A percentile compares a stretch with the other conserved stretches of the same genome.
phyloP scores from a whole-genome alignment of 352 stramenopile species.

The Phytophthora capsici region DNA sequence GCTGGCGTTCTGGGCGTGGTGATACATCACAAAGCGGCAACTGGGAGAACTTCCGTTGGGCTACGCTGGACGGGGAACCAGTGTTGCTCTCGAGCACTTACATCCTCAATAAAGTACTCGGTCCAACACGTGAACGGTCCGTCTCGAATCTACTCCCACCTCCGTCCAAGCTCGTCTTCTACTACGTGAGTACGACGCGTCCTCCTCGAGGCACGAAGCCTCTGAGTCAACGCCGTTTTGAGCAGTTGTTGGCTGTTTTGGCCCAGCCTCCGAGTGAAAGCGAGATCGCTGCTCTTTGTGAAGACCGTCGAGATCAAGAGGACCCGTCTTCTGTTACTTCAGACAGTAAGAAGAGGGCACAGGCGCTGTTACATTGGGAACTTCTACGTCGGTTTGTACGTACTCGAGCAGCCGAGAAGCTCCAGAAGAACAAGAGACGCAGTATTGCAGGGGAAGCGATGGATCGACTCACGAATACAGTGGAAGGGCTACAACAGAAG shows the following conservation, averaged over 20 bases:
- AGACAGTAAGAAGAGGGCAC: constrained; percentile 8
- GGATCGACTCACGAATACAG: constrained; percentile 19
- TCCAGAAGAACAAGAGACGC: not conserved
- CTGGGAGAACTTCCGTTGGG: constrained; percentile 91
- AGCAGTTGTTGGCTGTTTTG: constrained; percentile 60
- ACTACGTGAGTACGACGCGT: constrained; percentile 86
- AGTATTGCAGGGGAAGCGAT: constrained; percentile 7
- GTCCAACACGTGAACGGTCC: constrained; percentile 11
- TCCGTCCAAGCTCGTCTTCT: constrained; percentile 51
- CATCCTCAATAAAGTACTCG: constrained; percentile 74
- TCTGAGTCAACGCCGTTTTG: constrained; percentile 58
- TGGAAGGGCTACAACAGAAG: constrained; percentile 31
- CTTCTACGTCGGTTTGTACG: constrained; percentile 40
- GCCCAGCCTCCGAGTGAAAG: constrained; percentile 21
- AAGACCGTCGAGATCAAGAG: constrained; percentile 13
- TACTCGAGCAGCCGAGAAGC: not conserved
- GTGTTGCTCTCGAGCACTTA: constrained; percentile 73
- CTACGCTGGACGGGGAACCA: constrained; percentile 62
- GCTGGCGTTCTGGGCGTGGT: constrained; percentile 46
- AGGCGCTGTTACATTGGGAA: constrained; percentile 50
- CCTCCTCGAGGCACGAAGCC: constrained; percentile 61
- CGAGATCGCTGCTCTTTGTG: constrained; percentile 22
- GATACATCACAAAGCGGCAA: constrained; percentile 89
- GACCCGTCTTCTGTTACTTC: not conserved
- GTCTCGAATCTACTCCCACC: not conserved